Evolutionary conservation across 164 flowering plant species (phyloP), one percentile per base, ranked within the genome.

Genomic region (Nymphaea thermarum): DNA sequence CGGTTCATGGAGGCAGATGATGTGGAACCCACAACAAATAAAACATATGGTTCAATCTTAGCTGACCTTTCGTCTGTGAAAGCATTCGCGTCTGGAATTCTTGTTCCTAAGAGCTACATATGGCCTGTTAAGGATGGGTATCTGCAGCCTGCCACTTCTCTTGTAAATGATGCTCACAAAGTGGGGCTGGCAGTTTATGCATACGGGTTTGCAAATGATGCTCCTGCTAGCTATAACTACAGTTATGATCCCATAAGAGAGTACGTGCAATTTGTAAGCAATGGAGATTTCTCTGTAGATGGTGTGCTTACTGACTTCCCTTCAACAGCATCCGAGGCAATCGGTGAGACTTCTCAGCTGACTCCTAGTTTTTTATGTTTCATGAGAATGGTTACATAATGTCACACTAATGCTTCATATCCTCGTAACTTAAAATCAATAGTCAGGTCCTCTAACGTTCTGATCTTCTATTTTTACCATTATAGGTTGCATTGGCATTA

Each of bases 251-350:
- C 98, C 1, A 6, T 74, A 6, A 59, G 69, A 18, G 99, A 92
- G 83, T 90, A 90, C 76, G 67, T 86, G 70, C 84, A 89, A 72
- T 92, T 89, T 47, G 63, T 90, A 0, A 93, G 87, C 67, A 85
- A 86, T 59, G 51, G 82, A 4, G 76, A 84, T 43, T 90, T 89
- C 76, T 77, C 91, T 42, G 93, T 95, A 62, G 98, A 95, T 80
- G 99, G 96, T 5, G 68, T 95, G 60, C 77, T 95, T 63, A 83
- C 99, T 4, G 98, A 92, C 77, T 95, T 89, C 72, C 84, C 98
- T 73, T 71, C 88, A 43, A 86, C 99, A 65, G 99, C 98, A 64
- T 81, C 94, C 64, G 81, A 80, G 66, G 82, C 95, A 60, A 74
- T 92, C 44, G 87, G 98, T 94, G 51, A 81, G 84, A 17, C 44